Conservation (phyloP, 495 filamentous ascomycete genomes). For the Neurospora sp. region DNA sequence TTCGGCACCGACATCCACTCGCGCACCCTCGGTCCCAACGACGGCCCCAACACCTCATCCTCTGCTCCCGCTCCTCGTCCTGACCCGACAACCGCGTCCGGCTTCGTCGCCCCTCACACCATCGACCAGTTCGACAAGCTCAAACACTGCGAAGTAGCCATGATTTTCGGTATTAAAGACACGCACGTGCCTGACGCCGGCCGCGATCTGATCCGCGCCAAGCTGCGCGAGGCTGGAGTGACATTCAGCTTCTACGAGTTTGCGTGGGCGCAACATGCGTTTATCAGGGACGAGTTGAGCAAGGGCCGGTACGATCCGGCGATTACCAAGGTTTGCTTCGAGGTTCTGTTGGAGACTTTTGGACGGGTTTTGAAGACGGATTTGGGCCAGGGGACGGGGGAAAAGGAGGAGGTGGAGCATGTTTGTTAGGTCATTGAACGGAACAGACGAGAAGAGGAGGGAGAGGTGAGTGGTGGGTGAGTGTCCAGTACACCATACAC, state of each 20-base stretch:
- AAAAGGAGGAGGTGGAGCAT: slow-evolving; percentile 10
- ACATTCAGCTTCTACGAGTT: slow-evolving; percentile 80
- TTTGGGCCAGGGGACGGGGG: slow-evolving; percentile 41
- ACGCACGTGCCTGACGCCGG: slow-evolving; percentile 82
- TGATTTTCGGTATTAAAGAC: slow-evolving; percentile 90
- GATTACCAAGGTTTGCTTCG: slow-evolving; percentile 80
- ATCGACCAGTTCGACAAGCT: slow-evolving; percentile 47
- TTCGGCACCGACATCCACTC: slow-evolving; percentile 90
- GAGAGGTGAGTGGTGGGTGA: neutral
- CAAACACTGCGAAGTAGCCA: slow-evolving; percentile 59
- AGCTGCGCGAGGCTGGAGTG: slow-evolving; percentile 64
- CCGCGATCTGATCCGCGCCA: slow-evolving; percentile 76
- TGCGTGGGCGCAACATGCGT: slow-evolving; percentile 89
- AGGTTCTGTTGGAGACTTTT: slow-evolving; percentile 84
- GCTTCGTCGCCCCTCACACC: slow-evolving; percentile 27
- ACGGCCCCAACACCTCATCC: slow-evolving; percentile 20
- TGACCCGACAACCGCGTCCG: neutral
- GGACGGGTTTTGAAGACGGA: slow-evolving; percentile 66
- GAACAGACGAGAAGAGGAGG: fast-evolving
- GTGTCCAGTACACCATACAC: neutral
- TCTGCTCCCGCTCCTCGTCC: slow-evolving; percentile 13
- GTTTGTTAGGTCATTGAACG: slow-evolving; percentile 5
- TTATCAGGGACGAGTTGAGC: slow-evolving; percentile 89
- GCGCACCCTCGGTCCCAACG: slow-evolving; percentile 53
- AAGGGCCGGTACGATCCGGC: slow-evolving; percentile 90